Evolutionary conservation across 768 basidiomycete species (phyloP), one percentile per base, ranked within the genome.

Genomic region (Neoboletus brunneissimus): DNA sequence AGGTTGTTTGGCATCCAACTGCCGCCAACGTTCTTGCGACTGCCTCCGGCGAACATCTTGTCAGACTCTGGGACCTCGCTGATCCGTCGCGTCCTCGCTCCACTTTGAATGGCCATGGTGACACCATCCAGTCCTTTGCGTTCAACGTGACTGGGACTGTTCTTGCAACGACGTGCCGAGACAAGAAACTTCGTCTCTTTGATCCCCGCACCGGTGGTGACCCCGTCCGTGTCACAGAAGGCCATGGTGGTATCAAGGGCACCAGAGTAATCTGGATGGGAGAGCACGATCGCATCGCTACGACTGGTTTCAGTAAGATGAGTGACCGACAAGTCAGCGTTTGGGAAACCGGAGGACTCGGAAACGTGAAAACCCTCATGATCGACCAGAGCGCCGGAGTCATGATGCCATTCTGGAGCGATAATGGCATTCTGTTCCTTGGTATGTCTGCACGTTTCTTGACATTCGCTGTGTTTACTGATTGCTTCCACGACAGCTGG

Each of bases 231-330:
- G 73, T 86, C 29, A 75, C 83, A 9, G 96, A 98, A 66, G 91
- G 94, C 0, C 94, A 98, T 69, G 85, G 85, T 22, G 97, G 97
- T 11, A 87, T 98, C 72, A 98, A 98, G 73, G 93, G 93, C 4
- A 84, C 92, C 4, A 81, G 96, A 18, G 88, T 94, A 4, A 78
- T 81, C 27, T 98, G 92, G 91, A 84, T 97, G 84, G 96, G 97
- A 43, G 89, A 91, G 53, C 74, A 82, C 48, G 94, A 94, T 70
- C 85, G 84, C 60, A 82, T 98, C 67, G 92, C 89, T 15, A 98
- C 96, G 15, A 99, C 96, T 15, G 96, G 96, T 0, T 98, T 98
- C 74, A 93, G 90, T 74, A 92, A 86, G 73, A 96, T 95, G 91
- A 92, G 90, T 47, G 96, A 99, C 70, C 81, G 96, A 10, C 94